A percentile compares a stretch with the other conserved stretches of the same genome.
Evolutionary conservation across 1,284 basidiomycete genomes (phyloP).

Genomic region (Mycena citricolor): DNA sequence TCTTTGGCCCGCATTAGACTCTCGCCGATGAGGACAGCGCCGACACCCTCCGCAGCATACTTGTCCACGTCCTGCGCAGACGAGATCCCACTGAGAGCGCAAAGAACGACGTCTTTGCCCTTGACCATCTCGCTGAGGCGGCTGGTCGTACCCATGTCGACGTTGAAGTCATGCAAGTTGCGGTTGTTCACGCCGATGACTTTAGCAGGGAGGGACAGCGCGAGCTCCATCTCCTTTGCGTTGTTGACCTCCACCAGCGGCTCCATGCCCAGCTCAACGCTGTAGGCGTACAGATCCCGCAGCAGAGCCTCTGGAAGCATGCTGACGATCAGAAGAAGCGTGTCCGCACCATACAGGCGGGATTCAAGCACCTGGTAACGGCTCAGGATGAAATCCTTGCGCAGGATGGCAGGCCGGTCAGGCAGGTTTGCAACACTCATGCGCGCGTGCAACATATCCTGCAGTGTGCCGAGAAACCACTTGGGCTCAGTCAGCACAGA

Average conservation of each 20-base stretch:
- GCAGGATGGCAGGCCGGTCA: conserved; percentile 88
- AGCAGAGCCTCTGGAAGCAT: conserved; percentile 80
- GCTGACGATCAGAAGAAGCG: conserved; percentile 91
- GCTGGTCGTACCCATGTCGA: conserved; percentile 94
- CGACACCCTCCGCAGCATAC: conserved; percentile 83
- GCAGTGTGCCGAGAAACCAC: conserved; percentile 94
- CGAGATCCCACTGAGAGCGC: conserved; percentile 90
- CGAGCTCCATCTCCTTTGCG: conserved; percentile 82
- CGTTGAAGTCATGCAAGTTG: conserved; percentile 93
- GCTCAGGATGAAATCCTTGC: conserved; percentile 95
- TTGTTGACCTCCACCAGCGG: conserved; percentile 98
- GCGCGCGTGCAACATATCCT: conserved; percentile 87
- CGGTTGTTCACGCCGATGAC: conserved; percentile 98
- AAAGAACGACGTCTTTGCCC: conserved; percentile 76
- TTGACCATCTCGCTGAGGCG: conserved; percentile 84
- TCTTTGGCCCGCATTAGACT: conserved; percentile 89
- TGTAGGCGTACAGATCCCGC: conserved; percentile 77
- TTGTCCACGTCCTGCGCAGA: conserved; percentile 74
- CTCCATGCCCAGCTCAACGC: conserved; percentile 86
- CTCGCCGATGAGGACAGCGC: conserved; percentile 91
- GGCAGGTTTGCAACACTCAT: conserved; percentile 79
- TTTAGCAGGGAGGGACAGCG: conserved; percentile 81
- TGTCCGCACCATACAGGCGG: conserved; percentile 89
- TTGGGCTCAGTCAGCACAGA: conserved; percentile 95
- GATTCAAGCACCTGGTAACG: conserved; percentile 95